Conservation (phyloP, 345 rosid genomes). For the Dimocarpus longan region DNA sequence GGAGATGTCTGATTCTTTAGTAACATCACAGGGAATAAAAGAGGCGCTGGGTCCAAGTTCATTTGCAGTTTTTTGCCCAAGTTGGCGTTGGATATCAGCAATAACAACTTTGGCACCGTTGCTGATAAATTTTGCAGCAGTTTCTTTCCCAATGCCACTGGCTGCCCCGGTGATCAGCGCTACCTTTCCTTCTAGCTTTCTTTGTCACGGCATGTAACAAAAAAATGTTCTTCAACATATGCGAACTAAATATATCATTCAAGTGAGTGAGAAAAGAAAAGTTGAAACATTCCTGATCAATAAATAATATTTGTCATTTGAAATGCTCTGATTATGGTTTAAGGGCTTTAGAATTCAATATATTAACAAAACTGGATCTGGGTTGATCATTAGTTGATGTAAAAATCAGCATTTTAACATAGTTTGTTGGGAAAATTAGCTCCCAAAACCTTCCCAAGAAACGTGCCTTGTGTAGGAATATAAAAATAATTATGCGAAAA, state of each 20-base stretch:
- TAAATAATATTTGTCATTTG: background rate
- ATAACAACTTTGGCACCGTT: conserved; percentile 83
- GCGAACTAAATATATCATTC: background rate
- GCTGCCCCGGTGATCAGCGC: conserved; percentile 93
- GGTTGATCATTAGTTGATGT: background rate
- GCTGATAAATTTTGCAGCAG: conserved; percentile 63
- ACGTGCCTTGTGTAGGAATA: too few relatives aligned
- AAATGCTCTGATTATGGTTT: too few relatives aligned
- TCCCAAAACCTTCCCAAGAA: too few relatives aligned
- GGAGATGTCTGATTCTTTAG: conserved; percentile 67
- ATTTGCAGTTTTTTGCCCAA: conserved; percentile 52
- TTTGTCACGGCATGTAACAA: conserved; percentile 15
- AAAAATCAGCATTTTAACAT: too few relatives aligned
- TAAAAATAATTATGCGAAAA: too few relatives aligned
- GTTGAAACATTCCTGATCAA: background rate
- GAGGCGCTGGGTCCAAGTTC: conserved; percentile 66
- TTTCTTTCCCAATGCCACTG: conserved; percentile 79
- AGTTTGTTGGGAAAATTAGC: too few relatives aligned
- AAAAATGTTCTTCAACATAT: conserved; percentile 1
- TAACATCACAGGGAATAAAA: conserved; percentile 65
- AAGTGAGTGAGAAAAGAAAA: background rate
- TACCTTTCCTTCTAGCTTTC: conserved; percentile 81
- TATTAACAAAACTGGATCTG: background rate
- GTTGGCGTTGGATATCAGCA: conserved; percentile 64
- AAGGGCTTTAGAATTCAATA: too few relatives aligned